Evolutionary conservation across 2,329 filamentous ascomycete genomes (phyloP), one percentile per base, ranked within the genome.

Genomic region (Corniculantispora saksenae): DNA sequence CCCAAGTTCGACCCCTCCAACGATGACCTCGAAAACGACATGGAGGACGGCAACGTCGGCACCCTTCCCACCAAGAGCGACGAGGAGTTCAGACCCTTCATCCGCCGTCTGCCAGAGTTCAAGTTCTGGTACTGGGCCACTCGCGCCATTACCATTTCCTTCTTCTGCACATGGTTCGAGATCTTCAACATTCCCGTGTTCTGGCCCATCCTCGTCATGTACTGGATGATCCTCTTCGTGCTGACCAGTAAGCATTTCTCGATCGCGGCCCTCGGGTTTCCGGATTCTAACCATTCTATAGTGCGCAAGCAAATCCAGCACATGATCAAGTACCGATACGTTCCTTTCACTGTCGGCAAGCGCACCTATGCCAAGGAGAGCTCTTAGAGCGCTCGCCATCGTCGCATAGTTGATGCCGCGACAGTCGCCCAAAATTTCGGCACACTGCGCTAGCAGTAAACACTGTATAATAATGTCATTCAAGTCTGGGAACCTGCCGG

Each of bases 281-380:
- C 9, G 38, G 32, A 25, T 66, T 58, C 68, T 66, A 63, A 65
- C 61, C 2, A 25, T 9, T 43, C 51, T n/a, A 35, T 72, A 97
- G 93, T 99, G 95, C 89, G 95, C 80, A 92, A 95, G 84, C 95
- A 99, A 82, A 99, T 99, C 72, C 95, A 99, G 83, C 95, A 98
- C 82, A 99, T 99, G 95, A 94, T 99, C 86, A 99, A 98, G 84
- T 99, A 98, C 84, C 92, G 94, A 81, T 99, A 97, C 77, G 93
- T 97, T 35, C 93, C 94, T 48, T 97, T 97, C 82, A 90, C 92
- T 48, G 88, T 97, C 70, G 94, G 94, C 79, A 97, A 97, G 87
- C 85, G 91, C 69, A 89, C 87, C 76, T 96, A 95, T 78, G 82
- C 79, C 76, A 90, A 89, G 82, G 85, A 82, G 80, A 88, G 81